Base-by-base conservation (phyloP, 176 grass and related monocot species). In the Cenchrus americanus region DNA sequence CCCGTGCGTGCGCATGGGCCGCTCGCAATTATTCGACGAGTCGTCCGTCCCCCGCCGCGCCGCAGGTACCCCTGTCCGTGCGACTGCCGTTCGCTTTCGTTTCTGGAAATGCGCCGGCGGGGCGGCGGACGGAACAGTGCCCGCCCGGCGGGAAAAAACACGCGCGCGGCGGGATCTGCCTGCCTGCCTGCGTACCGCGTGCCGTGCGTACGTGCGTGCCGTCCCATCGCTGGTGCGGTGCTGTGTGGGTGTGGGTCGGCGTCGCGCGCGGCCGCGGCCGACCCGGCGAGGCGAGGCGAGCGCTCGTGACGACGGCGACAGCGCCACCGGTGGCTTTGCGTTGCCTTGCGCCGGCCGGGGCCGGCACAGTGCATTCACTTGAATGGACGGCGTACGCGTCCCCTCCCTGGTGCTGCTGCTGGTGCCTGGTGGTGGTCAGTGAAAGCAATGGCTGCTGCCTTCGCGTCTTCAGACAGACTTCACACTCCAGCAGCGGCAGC, bases 11-110 rank as follows among this genome's bases (percentile, higher is more conserved):
- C 40, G 74, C 10, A 17, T 24, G 34, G 75, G 75, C 22, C 24
- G 24, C 24, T 15, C 19, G 75, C 75, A 23, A 61, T 77, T 62
- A 61, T 26, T 62, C 55, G 7, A 19, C 19, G 2, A 10, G 1
- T n/a, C n/a, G n/a, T n/a, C n/a, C n/a, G n/a, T n/a, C 7, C 54
- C 74, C 54, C 60, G 74, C 75, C 1, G 22, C 57, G 49, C 4
- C 5, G 51, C 51, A 19, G 7, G 65, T 81, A 69, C 65, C 50
- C 65, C 50, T 58, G n/a, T 57, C n/a, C 51, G 79, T 58, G 66
- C 51, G 13, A 11, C 78, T 22, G 62, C 69, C 50, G 65, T 52
- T 4, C 51, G 51, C 57, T 43, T 26, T 26, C 79, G 14, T 70
- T 81, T 59, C 51, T 18, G 2, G 66, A 15, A 53, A 53, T n/a